phyloP scores from a whole-genome alignment of 2,329 filamentous ascomycete genomes.

The Xylariaceae sp. region DNA sequence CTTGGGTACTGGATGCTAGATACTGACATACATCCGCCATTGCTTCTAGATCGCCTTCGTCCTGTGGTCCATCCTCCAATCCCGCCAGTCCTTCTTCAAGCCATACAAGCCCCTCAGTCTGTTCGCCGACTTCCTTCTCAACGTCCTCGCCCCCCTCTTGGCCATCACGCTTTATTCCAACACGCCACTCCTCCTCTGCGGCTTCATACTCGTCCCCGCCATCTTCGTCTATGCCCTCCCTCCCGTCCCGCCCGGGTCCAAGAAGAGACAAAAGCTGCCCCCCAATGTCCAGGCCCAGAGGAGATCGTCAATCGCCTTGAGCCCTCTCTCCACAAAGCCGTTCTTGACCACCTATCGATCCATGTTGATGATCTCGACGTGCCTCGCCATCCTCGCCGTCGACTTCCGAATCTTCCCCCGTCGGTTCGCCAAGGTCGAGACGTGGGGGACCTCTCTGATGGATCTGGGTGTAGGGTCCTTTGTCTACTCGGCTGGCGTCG shows the following conservation, averaged over 20 bases:
- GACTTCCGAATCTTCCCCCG: conserved; percentile 92
- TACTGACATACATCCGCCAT: conserved; percentile 6
- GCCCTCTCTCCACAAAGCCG: conserved; percentile 74
- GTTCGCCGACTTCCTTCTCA: conserved; percentile 81
- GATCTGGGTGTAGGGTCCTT: conserved; percentile 96
- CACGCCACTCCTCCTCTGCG: conserved; percentile 68
- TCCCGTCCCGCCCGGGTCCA: conserved; percentile 39
- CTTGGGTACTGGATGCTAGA: not conserved
- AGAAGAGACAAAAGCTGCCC: conserved; percentile 50
- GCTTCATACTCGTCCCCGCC: conserved; percentile 71
- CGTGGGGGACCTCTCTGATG: conserved; percentile 99
- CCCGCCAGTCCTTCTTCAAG: conserved; percentile 78
- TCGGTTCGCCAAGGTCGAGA: conserved; percentile 95
- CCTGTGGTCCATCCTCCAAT: conserved; percentile 86
- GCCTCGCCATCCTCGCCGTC: conserved; percentile 89
- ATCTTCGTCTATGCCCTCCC: conserved; percentile 58
- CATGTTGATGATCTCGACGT: conserved; percentile 87
- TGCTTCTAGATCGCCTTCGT: conserved; percentile 69
- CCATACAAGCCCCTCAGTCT: conserved; percentile 67
- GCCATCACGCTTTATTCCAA: conserved; percentile 82
- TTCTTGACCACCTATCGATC: conserved; percentile 92
- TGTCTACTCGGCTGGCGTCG: conserved; percentile 88
- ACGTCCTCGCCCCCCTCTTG: conserved; percentile 77
- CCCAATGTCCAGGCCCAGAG: conserved; percentile 40
- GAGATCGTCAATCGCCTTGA: conserved; percentile 31